A percentile compares a stretch with the other conserved stretches of the same genome.
phyloP scores from a whole-genome alignment of 2,329 filamentous ascomycete genomes.

The Metarhizium sp. region DNA sequence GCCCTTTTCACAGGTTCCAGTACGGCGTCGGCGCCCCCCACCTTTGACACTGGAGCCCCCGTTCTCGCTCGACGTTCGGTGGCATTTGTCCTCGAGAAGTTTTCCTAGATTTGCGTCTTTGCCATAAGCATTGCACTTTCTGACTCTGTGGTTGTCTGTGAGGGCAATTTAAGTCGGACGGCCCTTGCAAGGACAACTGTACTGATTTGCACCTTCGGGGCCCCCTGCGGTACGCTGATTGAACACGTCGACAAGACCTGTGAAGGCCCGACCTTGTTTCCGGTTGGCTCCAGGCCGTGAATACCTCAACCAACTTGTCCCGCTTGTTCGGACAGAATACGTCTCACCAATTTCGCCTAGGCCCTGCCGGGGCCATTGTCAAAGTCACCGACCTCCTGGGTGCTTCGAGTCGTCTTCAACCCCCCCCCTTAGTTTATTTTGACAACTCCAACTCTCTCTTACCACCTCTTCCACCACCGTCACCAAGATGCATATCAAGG shows the following conservation, averaged over 20 bases:
- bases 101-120: not conserved
- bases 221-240: not conserved
- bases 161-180: not conserved
- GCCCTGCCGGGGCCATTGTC: not conserved
- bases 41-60: not conserved
- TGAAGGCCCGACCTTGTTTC: not conserved
- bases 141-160: not conserved
- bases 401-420: not conserved
- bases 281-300: not conserved
- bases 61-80: not conserved
- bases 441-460: not conserved
- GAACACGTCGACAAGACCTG: not conserved
- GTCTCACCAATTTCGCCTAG: not conserved
- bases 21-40: not conserved
- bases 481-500: slow-evolving; percentile 81
- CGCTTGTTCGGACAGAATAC: not conserved
- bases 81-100: not conserved
- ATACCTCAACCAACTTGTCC: not conserved
- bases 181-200: not conserved
- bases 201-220: not conserved
- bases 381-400: not conserved
- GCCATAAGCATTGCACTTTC: not conserved
- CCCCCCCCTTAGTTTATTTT: not conserved
- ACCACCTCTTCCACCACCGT: not conserved
- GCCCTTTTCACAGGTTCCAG: too few relatives aligned